Evolutionary conservation across 2,329 filamentous ascomycete genomes (phyloP).

Genomic region (Microdochium paspali): DNA sequence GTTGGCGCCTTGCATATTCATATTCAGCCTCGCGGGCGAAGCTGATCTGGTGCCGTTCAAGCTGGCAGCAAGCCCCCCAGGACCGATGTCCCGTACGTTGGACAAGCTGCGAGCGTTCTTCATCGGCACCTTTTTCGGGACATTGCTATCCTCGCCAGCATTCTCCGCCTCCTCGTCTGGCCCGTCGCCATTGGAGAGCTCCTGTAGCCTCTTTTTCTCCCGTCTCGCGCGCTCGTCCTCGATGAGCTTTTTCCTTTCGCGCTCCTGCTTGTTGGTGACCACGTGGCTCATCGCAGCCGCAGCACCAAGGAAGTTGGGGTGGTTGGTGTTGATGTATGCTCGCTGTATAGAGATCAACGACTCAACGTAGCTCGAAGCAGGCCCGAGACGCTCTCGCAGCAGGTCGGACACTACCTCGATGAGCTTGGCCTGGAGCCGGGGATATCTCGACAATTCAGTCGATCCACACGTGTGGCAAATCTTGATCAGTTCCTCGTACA

Average conservation of each 20-base stretch:
- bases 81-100: constrained; percentile 59
- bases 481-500: constrained; percentile 98
- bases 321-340: constrained; percentile 98
- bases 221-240: constrained; percentile 81
- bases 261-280: constrained; percentile 88
- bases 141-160: constrained; percentile 43
- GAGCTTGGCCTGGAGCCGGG: constrained; percentile 86
- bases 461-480: constrained; percentile 98
- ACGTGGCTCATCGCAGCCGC: constrained; percentile 97
- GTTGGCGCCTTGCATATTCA: constrained; percentile 45
- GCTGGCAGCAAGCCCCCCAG: constrained; percentile 49
- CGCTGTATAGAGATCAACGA: constrained; percentile 95
- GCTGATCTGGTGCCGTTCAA: constrained; percentile 56
- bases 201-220: constrained; percentile 74
- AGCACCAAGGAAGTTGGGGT: constrained; percentile 95
- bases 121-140: constrained; percentile 48
- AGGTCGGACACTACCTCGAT: constrained; percentile 98
- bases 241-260: constrained; percentile 71
- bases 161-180: constrained; percentile 59
- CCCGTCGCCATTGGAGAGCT: constrained; percentile 69
- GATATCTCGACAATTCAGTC: constrained; percentile 84
- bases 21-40: constrained; percentile 54
- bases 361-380: constrained; percentile 84
- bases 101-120: constrained; percentile 72
- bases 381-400: constrained; percentile 82